A percentile compares a stretch with the other conserved stretches of the same genome.
These are phyloP conservation scores for Candida alai DNA, from an alignment of 805 yeast genomes.

Conservation along the genomic window DNA sequence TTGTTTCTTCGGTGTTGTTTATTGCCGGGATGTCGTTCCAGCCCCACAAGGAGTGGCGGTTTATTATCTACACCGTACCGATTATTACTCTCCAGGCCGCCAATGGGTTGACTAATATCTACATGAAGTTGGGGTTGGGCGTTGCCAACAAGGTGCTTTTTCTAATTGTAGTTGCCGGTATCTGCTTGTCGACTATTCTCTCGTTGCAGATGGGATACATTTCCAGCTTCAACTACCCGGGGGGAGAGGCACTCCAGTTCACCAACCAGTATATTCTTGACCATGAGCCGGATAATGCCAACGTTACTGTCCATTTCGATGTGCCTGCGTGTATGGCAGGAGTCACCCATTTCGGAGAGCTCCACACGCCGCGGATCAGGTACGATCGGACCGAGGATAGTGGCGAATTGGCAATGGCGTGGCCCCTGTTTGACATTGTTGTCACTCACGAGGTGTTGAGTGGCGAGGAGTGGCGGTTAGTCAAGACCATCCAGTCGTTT, in stretches of 20 bases:
- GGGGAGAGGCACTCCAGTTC: constrained; percentile 65
- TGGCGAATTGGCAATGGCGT: constrained; percentile 24
- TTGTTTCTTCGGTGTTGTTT: constrained; percentile 50
- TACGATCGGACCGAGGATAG: constrained; percentile 77
- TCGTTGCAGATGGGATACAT: constrained; percentile 54
- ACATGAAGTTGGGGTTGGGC: constrained; percentile 15
- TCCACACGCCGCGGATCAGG: constrained; percentile 30
- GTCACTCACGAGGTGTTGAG: constrained; percentile 22
- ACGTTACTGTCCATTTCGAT: constrained; percentile 61
- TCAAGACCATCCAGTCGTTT: constrained; percentile 21
- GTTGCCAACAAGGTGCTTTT: constrained; percentile 26
- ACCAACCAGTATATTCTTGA: constrained; percentile 44
- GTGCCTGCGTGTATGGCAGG: constrained; percentile 87
- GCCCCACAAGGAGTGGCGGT: constrained; percentile 95
- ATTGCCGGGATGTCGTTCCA: constrained; percentile 69
- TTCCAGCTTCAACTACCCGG: constrained; percentile 82
- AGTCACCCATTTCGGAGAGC: constrained; percentile 67
- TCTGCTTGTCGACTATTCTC: constrained; percentile 28
- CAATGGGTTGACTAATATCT: constrained; percentile 44
- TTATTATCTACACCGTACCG: constrained; percentile 74
- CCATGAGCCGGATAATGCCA: constrained; percentile 13
- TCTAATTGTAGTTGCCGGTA: constrained; percentile 19
- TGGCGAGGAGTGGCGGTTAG: constrained; percentile 19
- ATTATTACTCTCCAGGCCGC: constrained; percentile 62
- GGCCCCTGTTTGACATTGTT: constrained; percentile 29